Evolutionary conservation across 352 stramenopile genomes (phyloP), one percentile per base, ranked within the genome.

Genomic region (Globisporangium yorkense): DNA sequence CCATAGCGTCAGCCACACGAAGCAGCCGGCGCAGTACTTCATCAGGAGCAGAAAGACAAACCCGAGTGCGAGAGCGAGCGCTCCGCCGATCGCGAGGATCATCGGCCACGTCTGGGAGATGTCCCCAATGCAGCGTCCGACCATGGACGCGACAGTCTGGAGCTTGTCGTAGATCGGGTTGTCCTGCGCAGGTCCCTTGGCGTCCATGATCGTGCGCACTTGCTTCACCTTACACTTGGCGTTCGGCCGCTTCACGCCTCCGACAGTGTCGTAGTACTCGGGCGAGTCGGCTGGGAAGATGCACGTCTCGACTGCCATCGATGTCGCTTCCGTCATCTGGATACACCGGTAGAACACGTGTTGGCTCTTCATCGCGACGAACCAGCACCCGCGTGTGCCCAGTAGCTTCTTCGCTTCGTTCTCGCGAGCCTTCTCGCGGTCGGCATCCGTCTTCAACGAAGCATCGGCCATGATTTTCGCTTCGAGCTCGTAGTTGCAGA

Each of bases 281-380:
- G 76, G 71, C 27, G 73, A 57, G 37, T 91, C 80, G 7, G 55
- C 80, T 18, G 81, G 85, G 54, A 88, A 75, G 5, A 95, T 41
- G 51, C 85, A 96, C 20, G 74, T 84, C 51, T 88, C 78, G 20
- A 83, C 51, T 0, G 71, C 71, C 6, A 75, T 91, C 8, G 82
- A 75, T 31, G 79, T 92, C 29, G 71, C 66, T 27, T 87, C 57
- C 0, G 75, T 78, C 51, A 80, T 70, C 51, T 87, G 84, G n/a
- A 95, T 79, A 59, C 84, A 95, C 12, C 86, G 76, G 48, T 89
- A 95, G 37, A 89, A 87, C 4, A 91, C 79, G 43, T 72, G 68
- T 12, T 89, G 61, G 44, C 74, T 89, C 8, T 68, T 57, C 48
- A 92, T 70, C 5, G 78, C 65, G 20, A 92, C 80, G 24, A 89